Evolutionary conservation across 352 stramenopile species (phyloP), one percentile per base, ranked within the genome.

Genomic region (Globisporangium spinosum): DNA sequence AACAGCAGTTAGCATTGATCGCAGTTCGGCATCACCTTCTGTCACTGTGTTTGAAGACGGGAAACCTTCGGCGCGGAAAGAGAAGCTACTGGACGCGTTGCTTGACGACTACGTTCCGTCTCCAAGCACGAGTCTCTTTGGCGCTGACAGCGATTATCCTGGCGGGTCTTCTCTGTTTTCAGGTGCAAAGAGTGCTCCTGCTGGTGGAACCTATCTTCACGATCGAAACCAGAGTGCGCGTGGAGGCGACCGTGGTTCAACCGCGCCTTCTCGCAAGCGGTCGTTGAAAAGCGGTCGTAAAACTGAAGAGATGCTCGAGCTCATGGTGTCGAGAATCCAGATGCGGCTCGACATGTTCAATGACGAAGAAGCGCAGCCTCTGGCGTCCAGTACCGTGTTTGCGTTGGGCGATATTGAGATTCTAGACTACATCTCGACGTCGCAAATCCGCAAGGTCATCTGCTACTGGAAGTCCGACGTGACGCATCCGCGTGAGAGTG

Each of bases 391-490:
- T 64, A 82, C 77, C 0, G 86, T 95, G 27, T 49, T 95, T 5
- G 87, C 87, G 6, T 62, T 96, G 23, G 84, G 87, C 8, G 87
- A 96, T 65, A 64, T 96, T 29, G 89, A 95, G 63, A 82, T 96
- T 45, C 67, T 96, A 49, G 89, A 96, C 64, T 96, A 94, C 70
- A 96, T 96, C 67, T 95, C 87, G 3, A 96, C 89, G 0, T 96
- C 89, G 0, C 87, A 95, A 71, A 96, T 96, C 65, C 85, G 89
- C 53, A 96, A 95, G 71, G 90, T 96, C 40, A 83, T 96, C 29
- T 96, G 87, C 73, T 94, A 96, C 70, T 96, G 89, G 89, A 96
- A 96, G 69, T 94, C 84, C 0, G 89, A 95, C 45, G 78, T 79
- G 17, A 88, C 77, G 6, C 89, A 96, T 60, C 85, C 85, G 57